Evolutionary conservation across 2,329 filamentous ascomycete species (phyloP).

Genomic region (Canariomyces notabilis): DNA sequence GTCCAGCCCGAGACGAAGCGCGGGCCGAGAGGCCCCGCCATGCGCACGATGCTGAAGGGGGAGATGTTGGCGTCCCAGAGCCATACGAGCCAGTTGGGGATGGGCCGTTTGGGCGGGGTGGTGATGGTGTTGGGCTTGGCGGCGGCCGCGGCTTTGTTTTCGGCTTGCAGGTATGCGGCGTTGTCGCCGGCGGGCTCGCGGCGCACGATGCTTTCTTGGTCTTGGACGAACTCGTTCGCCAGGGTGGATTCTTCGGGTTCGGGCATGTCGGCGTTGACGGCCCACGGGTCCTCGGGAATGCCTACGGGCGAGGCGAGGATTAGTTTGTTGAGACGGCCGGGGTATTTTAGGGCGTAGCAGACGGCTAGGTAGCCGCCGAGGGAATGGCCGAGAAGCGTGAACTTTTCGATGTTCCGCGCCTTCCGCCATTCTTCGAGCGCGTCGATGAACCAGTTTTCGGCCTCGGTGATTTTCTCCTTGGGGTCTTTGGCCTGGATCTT

Average conservation of each 20-base stretch:
- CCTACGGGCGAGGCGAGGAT: conserved; percentile 93
- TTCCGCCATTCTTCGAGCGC: conserved; percentile 94
- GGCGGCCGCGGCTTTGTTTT: conserved; percentile 31
- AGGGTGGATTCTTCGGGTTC: conserved; percentile 69
- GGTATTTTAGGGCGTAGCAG: conserved; percentile 94
- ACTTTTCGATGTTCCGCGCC: conserved; percentile 81
- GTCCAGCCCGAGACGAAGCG: conserved; percentile 94
- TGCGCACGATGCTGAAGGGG: conserved; percentile 84
- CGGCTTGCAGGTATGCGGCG: conserved; percentile 25
- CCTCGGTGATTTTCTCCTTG: conserved; percentile 78
- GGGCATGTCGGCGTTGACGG: conserved; percentile 73
- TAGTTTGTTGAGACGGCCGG: conserved; percentile 88
- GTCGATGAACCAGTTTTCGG: conserved; percentile 94
- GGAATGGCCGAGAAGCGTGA: conserved; percentile 89
- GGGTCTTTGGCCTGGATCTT: conserved; percentile 77
- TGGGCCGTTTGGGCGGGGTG: conserved; percentile 44
- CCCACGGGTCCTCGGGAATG: conserved; percentile 90
- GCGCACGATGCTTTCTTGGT: conserved; percentile 52
- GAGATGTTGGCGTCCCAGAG: conserved; percentile 97
- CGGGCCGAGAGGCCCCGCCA: conserved; percentile 83
- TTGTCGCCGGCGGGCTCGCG: conserved; percentile 32
- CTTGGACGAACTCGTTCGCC: conserved; percentile 72
- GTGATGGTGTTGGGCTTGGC: conserved; percentile 27
- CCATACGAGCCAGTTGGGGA: conserved; percentile 84
- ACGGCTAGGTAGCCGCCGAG: conserved; percentile 93